Conservation (phyloP, 805 yeast genomes). For the Candida nitratophila region DNA sequence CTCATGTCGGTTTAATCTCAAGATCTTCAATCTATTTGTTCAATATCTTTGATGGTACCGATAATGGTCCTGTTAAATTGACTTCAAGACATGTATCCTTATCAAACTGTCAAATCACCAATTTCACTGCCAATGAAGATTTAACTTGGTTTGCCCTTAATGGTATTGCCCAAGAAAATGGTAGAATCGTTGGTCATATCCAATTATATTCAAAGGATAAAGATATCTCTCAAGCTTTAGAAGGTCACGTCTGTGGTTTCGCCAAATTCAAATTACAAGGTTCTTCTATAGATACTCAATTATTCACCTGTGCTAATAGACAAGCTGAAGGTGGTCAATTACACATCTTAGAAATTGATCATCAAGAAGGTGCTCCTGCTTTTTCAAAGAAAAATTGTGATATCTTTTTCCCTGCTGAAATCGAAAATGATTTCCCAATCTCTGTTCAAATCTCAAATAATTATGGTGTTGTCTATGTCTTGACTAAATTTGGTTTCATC, state of each 20-base stretch:
- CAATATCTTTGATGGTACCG: slow-evolving; percentile 76
- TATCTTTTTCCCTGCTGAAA: slow-evolving; percentile 95
- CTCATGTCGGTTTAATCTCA: slow-evolving; percentile 77
- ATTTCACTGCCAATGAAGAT: slow-evolving; percentile 72
- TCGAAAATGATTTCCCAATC: slow-evolving; percentile 93
- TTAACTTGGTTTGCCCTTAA: slow-evolving; percentile 91
- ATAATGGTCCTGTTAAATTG: slow-evolving; percentile 73
- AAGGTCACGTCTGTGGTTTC: slow-evolving; percentile 94
- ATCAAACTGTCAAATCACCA: slow-evolving; percentile 80
- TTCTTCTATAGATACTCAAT: slow-evolving; percentile 69
- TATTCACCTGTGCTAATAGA: slow-evolving; percentile 90
- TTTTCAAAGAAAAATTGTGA: slow-evolving; percentile 88
- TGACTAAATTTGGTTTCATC: slow-evolving; percentile 94
- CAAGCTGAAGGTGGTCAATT: slow-evolving; percentile 76
- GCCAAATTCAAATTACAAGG: slow-evolving; percentile 70
- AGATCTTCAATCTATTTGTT: slow-evolving; percentile 69
- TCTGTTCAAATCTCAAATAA: slow-evolving; percentile 78
- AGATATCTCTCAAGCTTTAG: slow-evolving; percentile 92
- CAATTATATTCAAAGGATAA: slow-evolving; percentile 86
- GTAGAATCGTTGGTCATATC: slow-evolving; percentile 92
- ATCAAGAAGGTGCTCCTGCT: slow-evolving; percentile 73
- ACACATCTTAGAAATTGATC: slow-evolving; percentile 95
- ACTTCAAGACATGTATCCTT: slow-evolving; percentile 80
- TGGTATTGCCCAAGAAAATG: slow-evolving; percentile 91
- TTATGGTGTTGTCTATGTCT: slow-evolving; percentile 80